phyloP scores from a whole-genome alignment of 257 asterid genomes.

The Perilla frutescens region DNA sequence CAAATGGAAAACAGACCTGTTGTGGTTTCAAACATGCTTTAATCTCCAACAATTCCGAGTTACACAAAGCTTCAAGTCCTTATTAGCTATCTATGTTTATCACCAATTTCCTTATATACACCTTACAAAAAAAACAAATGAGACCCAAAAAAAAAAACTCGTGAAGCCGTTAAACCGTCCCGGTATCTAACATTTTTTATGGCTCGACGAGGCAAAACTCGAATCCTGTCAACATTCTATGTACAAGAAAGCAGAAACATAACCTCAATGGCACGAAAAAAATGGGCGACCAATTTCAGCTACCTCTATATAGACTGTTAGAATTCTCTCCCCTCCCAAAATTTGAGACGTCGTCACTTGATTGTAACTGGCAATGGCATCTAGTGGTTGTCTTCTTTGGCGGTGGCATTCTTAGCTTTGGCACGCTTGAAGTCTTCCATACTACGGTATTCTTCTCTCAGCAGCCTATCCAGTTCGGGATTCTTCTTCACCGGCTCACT shows the following conservation, averaged over 20 bases:
- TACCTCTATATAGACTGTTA: slow-evolving; percentile 44
- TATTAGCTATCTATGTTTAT: slow-evolving; percentile 10
- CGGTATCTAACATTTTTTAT: background rate
- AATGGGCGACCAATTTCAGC: slow-evolving; percentile 33
- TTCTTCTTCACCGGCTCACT: slow-evolving; percentile 60
- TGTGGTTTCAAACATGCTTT: background rate
- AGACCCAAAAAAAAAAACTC: background rate
- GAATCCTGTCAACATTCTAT: slow-evolving; percentile 33
- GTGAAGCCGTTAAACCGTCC: slow-evolving; percentile 12
- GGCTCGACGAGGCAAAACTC: slow-evolving; percentile 6
- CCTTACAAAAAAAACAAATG: background rate
- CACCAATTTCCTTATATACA: slow-evolving; percentile 32
- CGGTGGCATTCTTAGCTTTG: slow-evolving; percentile 46
- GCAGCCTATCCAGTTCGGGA: slow-evolving; percentile 77
- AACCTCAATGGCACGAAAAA: slow-evolving; percentile 12
- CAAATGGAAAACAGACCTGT: no score
- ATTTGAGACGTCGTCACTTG: slow-evolving; percentile 34
- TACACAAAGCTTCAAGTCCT: background rate
- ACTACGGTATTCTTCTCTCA: slow-evolving; percentile 68
- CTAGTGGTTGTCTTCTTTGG: slow-evolving; percentile 41
- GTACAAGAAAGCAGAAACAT: slow-evolving; percentile 35
- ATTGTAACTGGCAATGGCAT: slow-evolving; percentile 22
- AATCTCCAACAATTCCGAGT: slow-evolving; percentile 22
- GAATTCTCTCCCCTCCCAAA: slow-evolving; percentile 44
- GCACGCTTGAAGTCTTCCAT: slow-evolving; percentile 73